phyloP scores from a whole-genome alignment of 352 stramenopile genomes.

The Globisporangium ultimum region DNA sequence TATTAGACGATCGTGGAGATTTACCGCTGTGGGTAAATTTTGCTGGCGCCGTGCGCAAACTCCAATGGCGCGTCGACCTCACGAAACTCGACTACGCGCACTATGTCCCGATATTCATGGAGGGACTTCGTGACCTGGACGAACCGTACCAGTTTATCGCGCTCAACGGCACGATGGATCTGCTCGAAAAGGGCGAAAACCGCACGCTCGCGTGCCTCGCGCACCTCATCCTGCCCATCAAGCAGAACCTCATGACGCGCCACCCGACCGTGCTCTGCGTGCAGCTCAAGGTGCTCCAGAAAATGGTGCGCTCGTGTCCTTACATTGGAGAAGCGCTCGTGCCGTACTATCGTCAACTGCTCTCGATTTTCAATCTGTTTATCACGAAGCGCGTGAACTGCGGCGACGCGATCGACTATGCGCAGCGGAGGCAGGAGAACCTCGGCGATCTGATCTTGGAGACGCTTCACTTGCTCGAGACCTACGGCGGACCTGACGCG shows the following conservation, averaged over 20 bases:
- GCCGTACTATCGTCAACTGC: conserved; percentile 90
- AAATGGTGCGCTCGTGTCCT: conserved; percentile 59
- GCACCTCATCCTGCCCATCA: conserved; percentile 65
- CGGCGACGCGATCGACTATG: conserved; percentile 92
- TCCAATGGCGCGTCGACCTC: conserved; percentile 67
- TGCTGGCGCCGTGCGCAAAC: conserved; percentile 64
- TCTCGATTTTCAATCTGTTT: conserved; percentile 92
- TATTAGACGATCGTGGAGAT: conserved; percentile 64
- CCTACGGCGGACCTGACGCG: conserved; percentile 75
- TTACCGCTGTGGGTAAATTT: conserved; percentile 76
- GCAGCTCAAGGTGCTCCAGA: conserved; percentile 77
- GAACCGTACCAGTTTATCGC: conserved; percentile 85
- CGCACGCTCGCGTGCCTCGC: conserved; percentile 54
- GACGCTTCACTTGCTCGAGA: conserved; percentile 89
- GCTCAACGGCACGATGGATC: conserved; percentile 71
- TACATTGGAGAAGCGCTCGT: conserved; percentile 89
- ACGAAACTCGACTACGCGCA: conserved; percentile 77
- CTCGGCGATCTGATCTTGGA: conserved; percentile 88
- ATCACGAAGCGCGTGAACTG: conserved; percentile 91
- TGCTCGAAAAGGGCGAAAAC: conserved; percentile 75
- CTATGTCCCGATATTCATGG: conserved; percentile 92
- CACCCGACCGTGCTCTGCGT: conserved; percentile 69
- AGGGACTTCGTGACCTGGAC: conserved; percentile 85
- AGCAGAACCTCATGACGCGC: conserved; percentile 84
- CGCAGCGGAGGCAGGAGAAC: conserved; percentile 85